Percentiles rank a stretch among this genome's conserved stretches.
Conservation (phyloP, 1,284 basidiomycete species). For the Pseudozyma sp. region DNA sequence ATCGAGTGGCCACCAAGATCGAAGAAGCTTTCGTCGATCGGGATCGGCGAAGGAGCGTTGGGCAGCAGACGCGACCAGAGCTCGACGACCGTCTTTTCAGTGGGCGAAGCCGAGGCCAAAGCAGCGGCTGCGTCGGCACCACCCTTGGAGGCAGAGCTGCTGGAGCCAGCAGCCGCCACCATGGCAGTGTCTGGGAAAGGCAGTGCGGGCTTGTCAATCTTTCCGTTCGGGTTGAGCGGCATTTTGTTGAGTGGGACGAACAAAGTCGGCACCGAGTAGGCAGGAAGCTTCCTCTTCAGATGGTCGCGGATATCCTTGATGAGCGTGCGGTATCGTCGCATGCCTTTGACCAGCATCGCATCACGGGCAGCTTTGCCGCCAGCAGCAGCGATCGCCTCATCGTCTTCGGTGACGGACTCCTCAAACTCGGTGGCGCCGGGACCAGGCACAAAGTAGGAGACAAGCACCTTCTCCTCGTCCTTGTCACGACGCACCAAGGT, state of each 20-base stretch:
- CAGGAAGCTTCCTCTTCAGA: conserved; percentile 95
- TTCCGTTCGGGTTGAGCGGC: conserved; percentile 98
- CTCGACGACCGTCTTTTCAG: conserved; percentile 81
- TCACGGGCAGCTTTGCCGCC: conserved; percentile 42
- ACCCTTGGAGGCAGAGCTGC: conserved; percentile 18
- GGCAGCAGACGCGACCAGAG: conserved; percentile 87
- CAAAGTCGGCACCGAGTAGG: conserved; percentile 69
- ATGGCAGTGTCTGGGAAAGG: conserved; percentile 98
- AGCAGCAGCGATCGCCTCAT: conserved; percentile 67
- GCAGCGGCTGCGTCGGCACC: conserved; percentile 27
- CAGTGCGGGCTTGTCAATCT: conserved; percentile 97
- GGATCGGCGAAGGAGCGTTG: conserved; percentile 81
- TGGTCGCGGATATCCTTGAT: conserved; percentile 91
- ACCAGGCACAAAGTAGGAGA: conserved; percentile 97
- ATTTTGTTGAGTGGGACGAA: conserved; percentile 92
- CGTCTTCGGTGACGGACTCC: conserved; percentile 73
- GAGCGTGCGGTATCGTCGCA: conserved; percentile 74
- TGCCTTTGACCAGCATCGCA: conserved; percentile 59
- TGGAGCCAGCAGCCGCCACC: conserved; percentile 64
- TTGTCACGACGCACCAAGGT: conserved; percentile 97
- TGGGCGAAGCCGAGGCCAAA: conserved; percentile 72
- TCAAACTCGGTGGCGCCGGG: conserved; percentile 77
- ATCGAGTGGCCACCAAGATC: conserved; percentile 99
- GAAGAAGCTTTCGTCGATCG: conserved; percentile 95
- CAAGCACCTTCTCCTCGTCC: conserved; percentile 98